Evolutionary conservation across 108 stramenopile species (phyloP).

Genomic region (Cylindrotheca closterium): DNA sequence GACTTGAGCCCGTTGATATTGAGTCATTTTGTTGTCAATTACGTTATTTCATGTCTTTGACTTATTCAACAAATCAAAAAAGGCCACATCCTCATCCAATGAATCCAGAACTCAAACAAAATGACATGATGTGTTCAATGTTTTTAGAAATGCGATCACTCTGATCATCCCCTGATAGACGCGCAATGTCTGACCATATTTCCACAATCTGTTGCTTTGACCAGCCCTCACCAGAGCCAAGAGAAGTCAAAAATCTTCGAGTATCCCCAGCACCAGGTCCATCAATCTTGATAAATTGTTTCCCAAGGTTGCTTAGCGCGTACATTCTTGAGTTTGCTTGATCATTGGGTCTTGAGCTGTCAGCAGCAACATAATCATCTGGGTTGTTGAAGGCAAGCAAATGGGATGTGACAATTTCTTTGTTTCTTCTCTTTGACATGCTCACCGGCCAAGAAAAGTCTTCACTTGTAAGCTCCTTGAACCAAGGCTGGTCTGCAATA

Average conservation of each 20-base stretch:
- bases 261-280: constrained; percentile 25
- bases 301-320: constrained; percentile 13
- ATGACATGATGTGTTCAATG: constrained; percentile 22
- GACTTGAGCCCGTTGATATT: too few relatives aligned
- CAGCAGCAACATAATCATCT: neutral
- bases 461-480: constrained; percentile 10
- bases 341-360: neutral
- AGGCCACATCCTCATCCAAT: too few relatives aligned
- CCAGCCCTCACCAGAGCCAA: neutral
- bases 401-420: neutral
- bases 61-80: too few relatives aligned
- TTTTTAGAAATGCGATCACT: constrained; percentile 17
- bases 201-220: neutral
- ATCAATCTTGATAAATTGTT: constrained; percentile 24
- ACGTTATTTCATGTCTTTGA: too few relatives aligned
- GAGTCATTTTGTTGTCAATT: too few relatives aligned
- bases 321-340: neutral
- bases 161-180: constrained; percentile 30
- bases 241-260: constrained; percentile 17
- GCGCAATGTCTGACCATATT: constrained; percentile 25
- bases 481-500: constrained; percentile 23
- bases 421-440: constrained; percentile 1
- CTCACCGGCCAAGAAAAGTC: neutral
- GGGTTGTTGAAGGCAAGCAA: too few relatives aligned
- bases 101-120: constrained; percentile 18